Evolutionary conservation across 768 basidiomycete species (phyloP).

Genomic region (Dacryopinax spathularia): DNA sequence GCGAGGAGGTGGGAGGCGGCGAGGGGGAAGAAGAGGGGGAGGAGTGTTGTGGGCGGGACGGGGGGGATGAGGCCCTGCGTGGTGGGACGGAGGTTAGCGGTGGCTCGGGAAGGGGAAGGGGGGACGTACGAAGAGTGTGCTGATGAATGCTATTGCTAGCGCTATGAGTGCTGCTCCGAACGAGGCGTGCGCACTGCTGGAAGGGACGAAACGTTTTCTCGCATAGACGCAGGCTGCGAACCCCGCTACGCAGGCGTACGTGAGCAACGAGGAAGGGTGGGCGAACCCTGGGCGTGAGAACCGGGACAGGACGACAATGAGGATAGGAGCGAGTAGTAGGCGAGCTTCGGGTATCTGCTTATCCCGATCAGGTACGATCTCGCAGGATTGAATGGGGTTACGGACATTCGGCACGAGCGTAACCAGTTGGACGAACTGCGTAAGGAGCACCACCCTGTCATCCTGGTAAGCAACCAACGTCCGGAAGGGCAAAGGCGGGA

Average conservation of each 20-base stretch:
- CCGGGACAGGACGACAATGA: background rate
- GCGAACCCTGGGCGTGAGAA: conserved; percentile 7
- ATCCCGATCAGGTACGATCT: background rate
- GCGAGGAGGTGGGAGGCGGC: conserved; percentile 50
- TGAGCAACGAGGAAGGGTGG: background rate
- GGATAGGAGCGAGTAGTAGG: background rate
- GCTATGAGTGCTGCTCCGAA: background rate
- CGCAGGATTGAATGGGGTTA: background rate
- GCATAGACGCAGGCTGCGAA: background rate
- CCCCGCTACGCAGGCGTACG: background rate
- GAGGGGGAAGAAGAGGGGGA: conserved; percentile 42
- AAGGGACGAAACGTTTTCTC: background rate
- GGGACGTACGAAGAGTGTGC: background rate
- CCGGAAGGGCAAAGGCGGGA: background rate
- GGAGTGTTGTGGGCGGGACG: conserved; percentile 22
- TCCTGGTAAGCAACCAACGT: background rate
- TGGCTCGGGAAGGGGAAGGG: background rate
- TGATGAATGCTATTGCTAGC: background rate
- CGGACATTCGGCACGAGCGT: background rate
- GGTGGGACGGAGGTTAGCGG: conserved; percentile 3
- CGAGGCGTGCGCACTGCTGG: background rate
- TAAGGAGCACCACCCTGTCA: background rate
- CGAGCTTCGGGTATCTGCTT: background rate
- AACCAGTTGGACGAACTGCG: background rate
- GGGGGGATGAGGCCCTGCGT: background rate